Evolutionary conservation across 805 yeast genomes (phyloP).

Genomic region (Tetrapisispora taiwanensis): DNA sequence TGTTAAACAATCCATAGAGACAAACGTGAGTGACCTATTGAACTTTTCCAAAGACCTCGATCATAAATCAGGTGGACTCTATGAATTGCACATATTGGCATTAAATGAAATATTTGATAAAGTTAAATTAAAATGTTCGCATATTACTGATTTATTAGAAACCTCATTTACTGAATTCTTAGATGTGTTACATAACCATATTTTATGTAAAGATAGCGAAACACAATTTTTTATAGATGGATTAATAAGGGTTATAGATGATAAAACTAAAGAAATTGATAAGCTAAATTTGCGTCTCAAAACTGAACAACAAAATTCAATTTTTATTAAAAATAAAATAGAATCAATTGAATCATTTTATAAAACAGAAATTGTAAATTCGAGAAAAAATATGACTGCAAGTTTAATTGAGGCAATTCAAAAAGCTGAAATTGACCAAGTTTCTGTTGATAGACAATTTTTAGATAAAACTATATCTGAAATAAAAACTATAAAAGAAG

Average conservation of each 20-base stretch:
- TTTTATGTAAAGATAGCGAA: too few relatives aligned
- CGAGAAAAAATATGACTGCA: slow-evolving; percentile 6
- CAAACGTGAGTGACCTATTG: background rate
- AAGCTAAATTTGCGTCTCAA: background rate
- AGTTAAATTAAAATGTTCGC: background rate
- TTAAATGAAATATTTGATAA: background rate
- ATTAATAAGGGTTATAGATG: too few relatives aligned
- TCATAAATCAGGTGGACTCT: background rate
- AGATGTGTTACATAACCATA: too few relatives aligned
- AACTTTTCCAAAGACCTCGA: background rate
- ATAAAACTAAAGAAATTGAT: too few relatives aligned
- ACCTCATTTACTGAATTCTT: background rate
- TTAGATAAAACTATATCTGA: background rate
- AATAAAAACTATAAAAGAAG: background rate
- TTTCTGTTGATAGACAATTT: slow-evolving; percentile 2
- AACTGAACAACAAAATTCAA: slow-evolving; percentile 5
- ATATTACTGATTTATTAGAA: background rate
- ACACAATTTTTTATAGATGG: too few relatives aligned
- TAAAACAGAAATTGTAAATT: slow-evolving; percentile 4
- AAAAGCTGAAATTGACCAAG: slow-evolving; percentile 5
- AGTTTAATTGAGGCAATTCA: slow-evolving; percentile 5
- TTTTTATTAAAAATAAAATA: slow-evolving; percentile 6
- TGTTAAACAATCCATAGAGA: background rate
- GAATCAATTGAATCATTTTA: slow-evolving; percentile 4
- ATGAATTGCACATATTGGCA: background rate